Conservation (phyloP, 2,329 filamentous ascomycete species). For the Cryoendolithus antarcticus region DNA sequence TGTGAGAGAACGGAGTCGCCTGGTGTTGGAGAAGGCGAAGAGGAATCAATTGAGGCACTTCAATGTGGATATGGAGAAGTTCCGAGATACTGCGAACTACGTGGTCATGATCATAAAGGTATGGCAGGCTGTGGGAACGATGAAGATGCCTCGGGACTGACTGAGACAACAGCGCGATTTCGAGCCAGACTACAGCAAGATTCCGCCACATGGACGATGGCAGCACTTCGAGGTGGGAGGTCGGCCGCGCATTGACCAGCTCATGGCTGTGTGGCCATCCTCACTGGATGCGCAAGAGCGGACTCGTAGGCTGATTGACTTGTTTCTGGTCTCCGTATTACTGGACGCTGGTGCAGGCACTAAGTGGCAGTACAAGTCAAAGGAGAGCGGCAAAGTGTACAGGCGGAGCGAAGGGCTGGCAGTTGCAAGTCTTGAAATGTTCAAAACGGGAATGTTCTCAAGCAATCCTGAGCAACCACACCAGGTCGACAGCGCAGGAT, state of each 20-base stretch:
- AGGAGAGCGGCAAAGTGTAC: constrained; percentile 73
- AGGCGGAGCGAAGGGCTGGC: constrained; percentile 80
- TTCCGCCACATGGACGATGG: constrained; percentile 77
- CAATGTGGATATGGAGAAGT: constrained; percentile 75
- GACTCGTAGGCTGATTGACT: constrained; percentile 62
- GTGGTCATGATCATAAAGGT: constrained; percentile 94
- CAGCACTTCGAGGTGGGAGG: constrained; percentile 78
- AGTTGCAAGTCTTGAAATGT: constrained; percentile 73
- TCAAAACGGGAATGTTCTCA: constrained; percentile 82
- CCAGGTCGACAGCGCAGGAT: constrained; percentile 75
- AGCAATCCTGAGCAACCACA: constrained; percentile 68
- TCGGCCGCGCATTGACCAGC: constrained; percentile 57
- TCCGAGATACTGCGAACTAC: constrained; percentile 70
- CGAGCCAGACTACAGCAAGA: constrained; percentile 50
- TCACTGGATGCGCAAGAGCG: constrained; percentile 60
- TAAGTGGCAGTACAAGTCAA: constrained; percentile 84
- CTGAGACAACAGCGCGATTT: constrained; percentile 48
- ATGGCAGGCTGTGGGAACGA: constrained; percentile 6
- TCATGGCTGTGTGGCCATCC: constrained; percentile 57
- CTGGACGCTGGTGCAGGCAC: constrained; percentile 83
- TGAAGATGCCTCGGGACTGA: not conserved
- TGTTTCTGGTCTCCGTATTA: constrained; percentile 69
- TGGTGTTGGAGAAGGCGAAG: constrained; percentile 66
- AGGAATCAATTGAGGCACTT: constrained; percentile 73
- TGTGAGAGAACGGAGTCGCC: constrained; percentile 64